Evolutionary conservation across 371 early-diverging fungal species (phyloP).

Genomic region (Syncephalastrum sp.): DNA sequence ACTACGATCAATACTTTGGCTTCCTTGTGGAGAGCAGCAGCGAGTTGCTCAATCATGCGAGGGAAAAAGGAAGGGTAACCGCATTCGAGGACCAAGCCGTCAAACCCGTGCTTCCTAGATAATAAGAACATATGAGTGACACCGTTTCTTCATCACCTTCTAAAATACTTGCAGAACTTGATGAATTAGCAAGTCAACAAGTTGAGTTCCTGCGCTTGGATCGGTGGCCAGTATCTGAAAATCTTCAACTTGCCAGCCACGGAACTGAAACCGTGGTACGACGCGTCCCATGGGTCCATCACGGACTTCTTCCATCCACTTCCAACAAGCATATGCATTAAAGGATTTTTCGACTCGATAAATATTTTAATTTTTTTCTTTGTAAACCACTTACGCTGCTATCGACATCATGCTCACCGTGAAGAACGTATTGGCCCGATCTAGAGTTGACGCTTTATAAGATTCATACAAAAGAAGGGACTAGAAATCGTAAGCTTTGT

Average conservation of each 20-base stretch:
- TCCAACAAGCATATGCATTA: not conserved
- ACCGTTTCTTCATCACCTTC: not conserved
- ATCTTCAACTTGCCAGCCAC: constrained; percentile 43
- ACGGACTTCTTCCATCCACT: constrained; percentile 61
- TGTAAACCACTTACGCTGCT: constrained; percentile 22
- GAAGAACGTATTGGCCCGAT: constrained; percentile 25
- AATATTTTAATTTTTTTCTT: not conserved
- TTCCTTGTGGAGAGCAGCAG: constrained; percentile 23
- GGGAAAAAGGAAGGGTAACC: constrained; percentile 43
- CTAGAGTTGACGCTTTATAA: constrained; percentile 12
- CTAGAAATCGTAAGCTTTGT: not conserved
- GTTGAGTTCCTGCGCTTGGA: constrained; percentile 12
- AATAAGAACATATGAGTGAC: not conserved
- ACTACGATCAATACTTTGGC: constrained; percentile 46
- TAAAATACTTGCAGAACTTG: constrained; percentile 30
- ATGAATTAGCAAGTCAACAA: constrained; percentile 34
- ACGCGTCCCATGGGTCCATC: constrained; percentile 36
- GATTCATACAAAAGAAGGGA: not conserved
- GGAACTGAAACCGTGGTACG: constrained; percentile 58
- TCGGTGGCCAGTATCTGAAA: constrained; percentile 31
- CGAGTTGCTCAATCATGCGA: constrained; percentile 31
- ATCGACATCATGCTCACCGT: constrained; percentile 66
- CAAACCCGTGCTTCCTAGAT: constrained; percentile 45
- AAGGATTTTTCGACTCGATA: no score
- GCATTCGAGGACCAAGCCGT: constrained; percentile 61